Base-by-base conservation (phyloP, 768 basidiomycete genomes). In the Leucosporidium scottii region DNA sequence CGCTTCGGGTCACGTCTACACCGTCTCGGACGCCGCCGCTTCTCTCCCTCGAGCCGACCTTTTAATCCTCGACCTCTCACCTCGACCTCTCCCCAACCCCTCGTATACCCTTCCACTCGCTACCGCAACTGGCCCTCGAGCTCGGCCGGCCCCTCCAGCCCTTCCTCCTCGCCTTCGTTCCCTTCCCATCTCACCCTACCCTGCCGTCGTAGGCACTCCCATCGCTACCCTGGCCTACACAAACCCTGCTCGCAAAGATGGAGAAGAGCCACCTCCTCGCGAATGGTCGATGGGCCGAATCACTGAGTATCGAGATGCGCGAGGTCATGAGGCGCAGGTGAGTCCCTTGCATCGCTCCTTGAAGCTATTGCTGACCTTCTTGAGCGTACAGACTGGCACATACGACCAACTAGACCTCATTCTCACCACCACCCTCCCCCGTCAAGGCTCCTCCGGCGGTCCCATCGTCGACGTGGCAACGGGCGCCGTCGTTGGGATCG, bases 391-490 rank as follows among this genome's bases (percentile, higher is more conserved):
- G 84, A 84, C 85, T 4, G 87, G 87, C 21, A 86, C 86, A n/a
- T 85, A 87, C 74, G 86, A 87, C 71, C 78, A 83, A 7, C 81
- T 88, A 15, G 82, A 83, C 1, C 83, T 85, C 71, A 75, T 88
- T 70, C 74, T 84, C 55, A 83, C 86, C 75, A 77, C 79, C 47
- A 82, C 83, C 3, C 74, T 83, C 12, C 87, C 87, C 18, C 83
- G 84, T 0, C 80, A 82, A 2, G 87, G 87, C 10, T 86, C 86
- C 25, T 87, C 86, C 64, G 87, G 87, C 6, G 87, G 86, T 1
- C 87, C 87, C 0, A 83, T 88, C 63, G 78, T 88, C 12, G 84
- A 86, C 64, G 81, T 82, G 68, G 81, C 83, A 68, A 83, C 78
- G 34, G 86, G 86, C 6, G 82, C 85, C 0, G 86, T 88, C 5